These are phyloP conservation scores for Pythium folliculosum DNA, from an alignment of 352 stramenopile genomes.

Conservation along the genomic window DNA sequence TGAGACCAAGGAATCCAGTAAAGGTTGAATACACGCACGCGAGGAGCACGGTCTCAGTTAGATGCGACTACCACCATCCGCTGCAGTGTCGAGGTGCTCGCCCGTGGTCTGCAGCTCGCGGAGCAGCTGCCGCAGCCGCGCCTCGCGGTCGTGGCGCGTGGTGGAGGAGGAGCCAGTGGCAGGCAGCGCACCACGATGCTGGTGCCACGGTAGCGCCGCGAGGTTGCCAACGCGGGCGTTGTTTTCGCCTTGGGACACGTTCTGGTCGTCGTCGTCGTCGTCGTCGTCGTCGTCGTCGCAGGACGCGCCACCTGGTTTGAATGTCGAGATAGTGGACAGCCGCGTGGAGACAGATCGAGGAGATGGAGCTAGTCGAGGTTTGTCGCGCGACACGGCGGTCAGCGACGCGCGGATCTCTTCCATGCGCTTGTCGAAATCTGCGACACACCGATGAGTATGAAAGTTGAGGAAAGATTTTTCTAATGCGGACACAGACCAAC, in stretches of 20 bases:
- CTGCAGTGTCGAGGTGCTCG: background rate
- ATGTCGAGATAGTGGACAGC: background rate
- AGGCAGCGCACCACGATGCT: too few species aligned
- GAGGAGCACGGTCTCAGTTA: too few species aligned
- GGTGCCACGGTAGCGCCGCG: background rate
- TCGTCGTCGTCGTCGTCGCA: background rate
- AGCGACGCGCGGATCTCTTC: slow-evolving; percentile 69
- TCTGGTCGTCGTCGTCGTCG: slow-evolving; percentile 4
- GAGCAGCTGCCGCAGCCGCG: slow-evolving; percentile 42
- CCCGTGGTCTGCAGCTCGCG: slow-evolving; percentile 34
- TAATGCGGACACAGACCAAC: background rate
- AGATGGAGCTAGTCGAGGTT: slow-evolving; percentile 12
- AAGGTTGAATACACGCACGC: too few species aligned
- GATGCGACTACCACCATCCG: background rate
- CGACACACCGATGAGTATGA: background rate
- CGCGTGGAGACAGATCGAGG: background rate
- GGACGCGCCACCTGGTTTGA: background rate
- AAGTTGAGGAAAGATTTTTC: background rate
- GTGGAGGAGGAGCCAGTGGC: background rate
- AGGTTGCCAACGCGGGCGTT: slow-evolving; percentile 12
- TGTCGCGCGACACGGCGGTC: slow-evolving; percentile 47
- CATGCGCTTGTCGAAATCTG: slow-evolving; percentile 75
- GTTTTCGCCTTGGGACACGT: slow-evolving; percentile 23
- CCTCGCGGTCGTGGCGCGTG: slow-evolving; percentile 29
- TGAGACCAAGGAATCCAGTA: background rate